Conservation (phyloP, 2,329 filamentous ascomycete species). For the Hirsutella minnesotensis region DNA sequence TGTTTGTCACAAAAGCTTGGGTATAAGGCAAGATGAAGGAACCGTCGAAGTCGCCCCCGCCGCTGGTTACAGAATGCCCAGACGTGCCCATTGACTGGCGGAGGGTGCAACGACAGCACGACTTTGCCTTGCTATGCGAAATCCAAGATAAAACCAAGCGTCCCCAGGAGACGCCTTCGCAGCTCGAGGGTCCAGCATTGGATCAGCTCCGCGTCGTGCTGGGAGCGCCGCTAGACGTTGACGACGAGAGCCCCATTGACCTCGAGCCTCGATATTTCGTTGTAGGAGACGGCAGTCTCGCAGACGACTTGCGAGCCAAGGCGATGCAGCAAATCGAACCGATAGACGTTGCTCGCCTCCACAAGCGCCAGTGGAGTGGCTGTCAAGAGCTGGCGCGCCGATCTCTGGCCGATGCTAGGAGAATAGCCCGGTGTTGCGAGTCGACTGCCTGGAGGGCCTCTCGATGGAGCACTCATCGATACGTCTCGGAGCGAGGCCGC, state of each 20-base stretch:
- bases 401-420: not conserved
- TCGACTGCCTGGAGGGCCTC: not conserved
- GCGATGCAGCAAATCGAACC: not conserved
- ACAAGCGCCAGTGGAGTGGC: not conserved
- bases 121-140: not conserved
- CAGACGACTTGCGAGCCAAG: not conserved
- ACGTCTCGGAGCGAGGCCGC: not conserved
- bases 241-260: constrained; percentile 7
- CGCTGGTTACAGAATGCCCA: too few species aligned
- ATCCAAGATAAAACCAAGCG: not conserved
- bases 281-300: constrained; percentile 1
- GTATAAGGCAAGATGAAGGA: too few species aligned
- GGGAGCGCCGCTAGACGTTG: constrained; percentile 6
- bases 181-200: not conserved
- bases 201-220: not conserved
- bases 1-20: too few species aligned
- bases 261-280: constrained; percentile 7
- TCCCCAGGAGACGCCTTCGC: not conserved
- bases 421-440: not conserved
- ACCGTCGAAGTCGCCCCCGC: too few species aligned
- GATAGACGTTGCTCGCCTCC: not conserved
- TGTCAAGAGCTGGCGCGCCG: not conserved
- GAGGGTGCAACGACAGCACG: not conserved
- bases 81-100: too few species aligned
- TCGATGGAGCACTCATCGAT: not conserved